phyloP scores from a whole-genome alignment of 768 basidiomycete genomes.

The Podaxis sp. region DNA sequence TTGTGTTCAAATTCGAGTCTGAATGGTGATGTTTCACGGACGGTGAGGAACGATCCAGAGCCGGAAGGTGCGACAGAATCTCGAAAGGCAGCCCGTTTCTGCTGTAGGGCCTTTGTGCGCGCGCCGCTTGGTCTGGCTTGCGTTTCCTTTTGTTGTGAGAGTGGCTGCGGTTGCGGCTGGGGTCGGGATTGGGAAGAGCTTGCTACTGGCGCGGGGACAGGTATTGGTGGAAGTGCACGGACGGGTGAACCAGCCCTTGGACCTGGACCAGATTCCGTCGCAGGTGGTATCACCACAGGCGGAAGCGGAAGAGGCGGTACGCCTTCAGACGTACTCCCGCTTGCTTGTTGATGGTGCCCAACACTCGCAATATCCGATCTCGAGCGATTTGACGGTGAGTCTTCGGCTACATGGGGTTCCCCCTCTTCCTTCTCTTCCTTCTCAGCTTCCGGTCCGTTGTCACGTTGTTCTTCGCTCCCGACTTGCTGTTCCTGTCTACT shows the following conservation, averaged over 20 bases:
- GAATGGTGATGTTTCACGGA: conserved; percentile 48
- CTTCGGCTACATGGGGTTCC: not conserved
- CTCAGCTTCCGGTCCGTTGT: not conserved
- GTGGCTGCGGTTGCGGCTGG: not conserved
- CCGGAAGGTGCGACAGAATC: not conserved
- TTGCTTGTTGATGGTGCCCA: not conserved
- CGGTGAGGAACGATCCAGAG: conserved; percentile 27
- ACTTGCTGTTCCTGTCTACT: not conserved
- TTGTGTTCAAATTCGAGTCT: conserved; percentile 36
- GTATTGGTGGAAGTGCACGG: conserved; percentile 14
- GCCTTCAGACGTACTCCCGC: not conserved
- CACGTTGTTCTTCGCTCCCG: not conserved
- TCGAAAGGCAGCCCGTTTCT: not conserved
- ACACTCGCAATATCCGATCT: not conserved
- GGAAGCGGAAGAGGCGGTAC: not conserved
- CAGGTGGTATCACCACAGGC: not conserved
- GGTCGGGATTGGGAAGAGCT: not conserved
- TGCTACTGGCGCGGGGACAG: not conserved
- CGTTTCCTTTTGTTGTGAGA: not conserved
- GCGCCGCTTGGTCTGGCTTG: not conserved
- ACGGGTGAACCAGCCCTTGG: not conserved
- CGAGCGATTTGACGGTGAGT: not conserved
- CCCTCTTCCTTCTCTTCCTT: not conserved
- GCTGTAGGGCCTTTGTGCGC: not conserved
- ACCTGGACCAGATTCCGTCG: not conserved